These are phyloP conservation scores for Venturia asperata DNA, from an alignment of 2,329 filamentous ascomycete genomes.

Conservation along the genomic window DNA sequence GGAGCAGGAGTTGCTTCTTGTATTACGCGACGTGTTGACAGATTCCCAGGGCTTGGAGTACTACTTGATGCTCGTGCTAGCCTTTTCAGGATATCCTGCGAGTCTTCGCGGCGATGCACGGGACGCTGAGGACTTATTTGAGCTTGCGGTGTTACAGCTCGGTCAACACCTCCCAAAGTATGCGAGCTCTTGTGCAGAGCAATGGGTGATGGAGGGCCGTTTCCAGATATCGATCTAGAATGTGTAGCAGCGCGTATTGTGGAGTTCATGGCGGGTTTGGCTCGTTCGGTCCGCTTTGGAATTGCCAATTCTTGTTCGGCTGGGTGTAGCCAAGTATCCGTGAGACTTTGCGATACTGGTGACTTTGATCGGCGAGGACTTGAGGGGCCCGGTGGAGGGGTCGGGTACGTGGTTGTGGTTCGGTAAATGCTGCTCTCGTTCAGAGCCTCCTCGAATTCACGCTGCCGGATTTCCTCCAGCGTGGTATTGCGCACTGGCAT, in stretches of 20 bases:
- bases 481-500: constrained; percentile 31
- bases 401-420: background rate
- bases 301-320: constrained; percentile 9
- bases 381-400: background rate
- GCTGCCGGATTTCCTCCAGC: constrained; percentile 38
- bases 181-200: constrained; percentile 28
- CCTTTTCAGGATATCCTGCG: constrained; percentile 39
- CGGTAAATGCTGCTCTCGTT: constrained; percentile 14
- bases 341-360: background rate
- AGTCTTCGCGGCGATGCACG: constrained; percentile 36
- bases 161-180: constrained; percentile 28
- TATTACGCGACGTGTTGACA: background rate
- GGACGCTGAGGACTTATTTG: constrained; percentile 27
- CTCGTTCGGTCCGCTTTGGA: constrained; percentile 15
- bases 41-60: constrained; percentile 38
- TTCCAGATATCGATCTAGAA: background rate
- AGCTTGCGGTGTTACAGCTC: constrained; percentile 25
- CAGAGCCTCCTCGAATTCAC: constrained; percentile 30
- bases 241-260: constrained; percentile 28
- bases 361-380: background rate
- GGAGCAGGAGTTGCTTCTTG: background rate
- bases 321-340: constrained; percentile 13
- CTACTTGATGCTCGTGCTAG: constrained; percentile 40
- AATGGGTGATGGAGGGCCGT: constrained; percentile 10
- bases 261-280: background rate